Evolutionary conservation across 768 basidiomycete species (phyloP).

Genomic region (Tulasnella sp.): DNA sequence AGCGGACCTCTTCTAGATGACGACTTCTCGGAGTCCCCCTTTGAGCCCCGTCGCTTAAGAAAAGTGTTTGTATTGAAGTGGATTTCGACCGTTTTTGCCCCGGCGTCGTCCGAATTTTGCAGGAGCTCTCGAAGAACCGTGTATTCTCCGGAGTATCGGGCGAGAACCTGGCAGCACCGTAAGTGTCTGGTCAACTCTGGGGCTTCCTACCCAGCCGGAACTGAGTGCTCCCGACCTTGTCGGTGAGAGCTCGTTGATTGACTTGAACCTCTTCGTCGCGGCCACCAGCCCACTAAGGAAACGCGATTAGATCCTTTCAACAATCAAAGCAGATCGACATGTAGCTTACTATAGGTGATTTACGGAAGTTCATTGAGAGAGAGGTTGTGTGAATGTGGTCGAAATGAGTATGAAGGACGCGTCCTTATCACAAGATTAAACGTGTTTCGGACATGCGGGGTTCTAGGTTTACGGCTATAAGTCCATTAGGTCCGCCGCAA

Average conservation of each 20-base stretch:
- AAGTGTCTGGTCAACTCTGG: not conserved
- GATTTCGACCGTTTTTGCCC: conserved; percentile 74
- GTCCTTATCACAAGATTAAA: not conserved
- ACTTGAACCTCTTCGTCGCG: conserved; percentile 62
- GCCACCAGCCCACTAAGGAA: conserved; percentile 39
- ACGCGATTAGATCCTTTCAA: not conserved
- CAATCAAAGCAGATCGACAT: not conserved
- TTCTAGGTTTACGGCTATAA: too few relatives aligned
- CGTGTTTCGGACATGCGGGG: too few relatives aligned
- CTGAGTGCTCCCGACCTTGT: conserved; percentile 56
- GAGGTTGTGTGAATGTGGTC: not conserved
- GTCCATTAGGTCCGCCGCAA: too few relatives aligned
- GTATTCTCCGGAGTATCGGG: conserved; percentile 93
- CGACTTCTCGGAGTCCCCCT: conserved; percentile 48
- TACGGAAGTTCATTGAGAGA: not conserved
- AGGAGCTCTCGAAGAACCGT: conserved; percentile 81
- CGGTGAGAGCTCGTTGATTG: conserved; percentile 94
- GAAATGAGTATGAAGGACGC: not conserved
- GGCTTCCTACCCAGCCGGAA: not conserved
- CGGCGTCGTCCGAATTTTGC: conserved; percentile 95
- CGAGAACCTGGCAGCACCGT: conserved; percentile 61
- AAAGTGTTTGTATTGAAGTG: conserved; percentile 64
- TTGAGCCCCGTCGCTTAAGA: conserved; percentile 37
- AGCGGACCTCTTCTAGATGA: conserved; percentile 71
- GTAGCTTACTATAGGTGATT: not conserved